Conservation (phyloP, 169 alveolate genomes). For the Theileria annulata region DNA sequence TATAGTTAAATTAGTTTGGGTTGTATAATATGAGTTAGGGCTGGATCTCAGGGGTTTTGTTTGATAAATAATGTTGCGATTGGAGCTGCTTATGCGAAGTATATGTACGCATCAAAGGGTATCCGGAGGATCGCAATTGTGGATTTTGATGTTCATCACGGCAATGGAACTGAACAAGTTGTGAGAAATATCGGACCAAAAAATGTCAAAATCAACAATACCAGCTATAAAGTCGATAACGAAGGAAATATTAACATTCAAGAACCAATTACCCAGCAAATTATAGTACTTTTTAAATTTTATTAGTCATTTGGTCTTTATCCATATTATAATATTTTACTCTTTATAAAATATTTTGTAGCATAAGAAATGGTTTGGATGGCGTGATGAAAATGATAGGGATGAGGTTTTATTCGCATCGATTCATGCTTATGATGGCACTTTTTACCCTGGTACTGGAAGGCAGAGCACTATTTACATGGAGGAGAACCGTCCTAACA, state of each 20-base stretch:
- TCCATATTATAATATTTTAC: not conserved
- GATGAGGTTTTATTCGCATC: constrained; percentile 90
- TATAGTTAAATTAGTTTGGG: too few relatives aligned
- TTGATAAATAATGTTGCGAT: constrained; percentile 96
- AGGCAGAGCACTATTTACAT: constrained; percentile 33
- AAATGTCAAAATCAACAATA: constrained; percentile 32
- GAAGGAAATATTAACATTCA: not conserved
- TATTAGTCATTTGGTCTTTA: not conserved
- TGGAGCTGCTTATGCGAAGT: constrained; percentile 95
- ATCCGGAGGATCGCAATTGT: constrained; percentile 94
- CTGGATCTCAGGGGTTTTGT: constrained; percentile 97
- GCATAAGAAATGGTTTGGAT: constrained; percentile 78
- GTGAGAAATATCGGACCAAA: constrained; percentile 83
- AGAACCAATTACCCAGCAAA: not conserved
- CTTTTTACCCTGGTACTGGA: constrained; percentile 96
- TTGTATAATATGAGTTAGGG: constrained; percentile 25
- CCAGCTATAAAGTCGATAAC: not conserved
- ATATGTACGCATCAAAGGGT: constrained; percentile 79
- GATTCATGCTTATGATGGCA: constrained; percentile 90
- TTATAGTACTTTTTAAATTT: not conserved
- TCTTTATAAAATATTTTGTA: not conserved
- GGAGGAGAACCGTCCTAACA: constrained; percentile 72
- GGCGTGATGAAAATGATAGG: constrained; percentile 85
- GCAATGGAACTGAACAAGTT: constrained; percentile 99
- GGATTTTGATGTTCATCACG: constrained; percentile 99